Evolutionary conservation across 345 rosid genomes (phyloP), one percentile per base, ranked within the genome.

Genomic region (Trapa incisa): DNA sequence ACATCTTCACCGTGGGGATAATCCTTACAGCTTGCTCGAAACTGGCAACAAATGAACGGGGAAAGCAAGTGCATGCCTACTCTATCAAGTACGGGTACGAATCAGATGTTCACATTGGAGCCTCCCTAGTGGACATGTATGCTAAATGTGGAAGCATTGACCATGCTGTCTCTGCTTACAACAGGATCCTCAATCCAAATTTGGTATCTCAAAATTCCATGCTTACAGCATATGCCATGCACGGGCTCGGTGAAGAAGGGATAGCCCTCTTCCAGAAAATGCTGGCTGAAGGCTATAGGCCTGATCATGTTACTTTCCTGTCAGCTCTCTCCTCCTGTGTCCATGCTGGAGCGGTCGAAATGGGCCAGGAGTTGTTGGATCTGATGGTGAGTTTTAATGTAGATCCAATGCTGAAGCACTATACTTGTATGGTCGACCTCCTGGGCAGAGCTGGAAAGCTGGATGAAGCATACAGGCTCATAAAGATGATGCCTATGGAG

Each of bases 351-450:
- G 56, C 75, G 12, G 74, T 84, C 5, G 75, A 72, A 60, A 72
- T 52, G 14, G 84, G 82, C 47, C 62, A 61, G 12, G 71, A 78
- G 73, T 72, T 83, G 72, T 82, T 82, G 57, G 33, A 71, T 37
- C n/a, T 75, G 71, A 86, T 86, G 87, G 72, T 47, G 50, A 53
- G 43, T 33, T 79, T 75, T 56, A 54, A 78, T 6, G 69, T 84
- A 17, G 68, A 67, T 64, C 84, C 85, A 12, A 22, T 75, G 0
- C 13, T 84, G 68, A 80, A 84, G 69, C 88, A 86, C 72, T 76
- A 80, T 66, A 79, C 86, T 14, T 86, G 88, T 70, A 79, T 86
- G 80, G 80, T 82, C 62, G 88, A 86, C 75, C 78, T 84, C 41
- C 70, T 82, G 37, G 75, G 91, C 73, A 76, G 84, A 56, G 81